A percentile compares a stretch with the other conserved stretches of the same genome.
Conservation (phyloP, 208 protist genomes). For the Leishmania lainsoni region DNA sequence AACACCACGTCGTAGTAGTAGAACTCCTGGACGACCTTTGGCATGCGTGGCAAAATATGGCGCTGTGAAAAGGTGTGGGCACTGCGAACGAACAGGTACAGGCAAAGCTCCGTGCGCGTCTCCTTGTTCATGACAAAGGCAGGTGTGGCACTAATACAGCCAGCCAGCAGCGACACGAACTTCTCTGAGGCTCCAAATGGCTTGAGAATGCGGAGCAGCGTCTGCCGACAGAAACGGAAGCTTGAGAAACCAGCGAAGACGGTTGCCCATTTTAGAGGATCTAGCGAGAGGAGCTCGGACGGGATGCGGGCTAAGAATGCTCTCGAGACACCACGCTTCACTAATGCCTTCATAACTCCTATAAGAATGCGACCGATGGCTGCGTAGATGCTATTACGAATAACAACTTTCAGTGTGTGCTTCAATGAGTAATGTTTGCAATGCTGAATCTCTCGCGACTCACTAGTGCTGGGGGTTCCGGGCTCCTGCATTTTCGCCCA, state of each 20-base stretch:
- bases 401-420: constrained; percentile 53
- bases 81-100: constrained; percentile 79
- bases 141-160: constrained; percentile 69
- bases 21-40: constrained; percentile 53
- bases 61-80: constrained; percentile 65
- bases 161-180: constrained; percentile 47
- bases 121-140: constrained; percentile 75
- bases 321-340: constrained; percentile 45
- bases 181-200: constrained; percentile 46
- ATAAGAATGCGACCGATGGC: constrained; percentile 59
- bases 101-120: constrained; percentile 74
- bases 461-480: background rate
- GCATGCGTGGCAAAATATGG: constrained; percentile 64
- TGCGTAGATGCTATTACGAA: constrained; percentile 74
- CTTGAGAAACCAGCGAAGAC: constrained; percentile 72
- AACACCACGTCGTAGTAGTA: constrained; percentile 79
- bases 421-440: constrained; percentile 38
- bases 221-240: constrained; percentile 68
- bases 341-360: constrained; percentile 69
- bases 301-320: constrained; percentile 38
- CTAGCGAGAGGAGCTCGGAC: constrained; percentile 71
- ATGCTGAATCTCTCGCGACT: constrained; percentile 27
- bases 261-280: constrained; percentile 80
- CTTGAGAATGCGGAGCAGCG: constrained; percentile 30
- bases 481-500: constrained; percentile 5